Conservation (phyloP, 2,329 filamentous ascomycete species). For the Hypoxylon sp. region DNA sequence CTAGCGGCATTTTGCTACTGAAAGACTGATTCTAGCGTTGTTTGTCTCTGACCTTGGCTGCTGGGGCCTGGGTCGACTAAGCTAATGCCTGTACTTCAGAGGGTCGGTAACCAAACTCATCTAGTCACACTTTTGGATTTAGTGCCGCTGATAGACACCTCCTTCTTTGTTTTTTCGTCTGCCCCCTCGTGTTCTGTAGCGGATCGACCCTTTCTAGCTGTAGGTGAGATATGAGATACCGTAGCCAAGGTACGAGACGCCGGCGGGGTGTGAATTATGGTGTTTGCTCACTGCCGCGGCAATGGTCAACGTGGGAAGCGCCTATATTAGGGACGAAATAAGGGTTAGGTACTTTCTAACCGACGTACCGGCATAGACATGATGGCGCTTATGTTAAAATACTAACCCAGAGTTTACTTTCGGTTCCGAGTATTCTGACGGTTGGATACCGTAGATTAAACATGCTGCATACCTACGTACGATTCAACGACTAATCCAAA, state of each 20-base stretch:
- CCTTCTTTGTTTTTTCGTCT: neutral
- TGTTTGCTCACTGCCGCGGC: slow-evolving; percentile 15
- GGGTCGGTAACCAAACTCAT: neutral
- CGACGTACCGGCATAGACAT: neutral
- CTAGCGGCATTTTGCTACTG: neutral
- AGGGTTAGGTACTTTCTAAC: neutral
- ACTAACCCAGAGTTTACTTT: neutral
- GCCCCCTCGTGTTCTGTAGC: slow-evolving; percentile 18
- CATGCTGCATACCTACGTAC: neutral
- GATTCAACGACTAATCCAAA: neutral
- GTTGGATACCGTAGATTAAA: neutral
- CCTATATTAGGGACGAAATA: neutral
- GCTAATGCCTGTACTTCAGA: neutral
- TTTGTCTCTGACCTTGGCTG: neutral
- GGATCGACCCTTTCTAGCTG: slow-evolving; percentile 12
- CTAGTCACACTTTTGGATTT: slow-evolving; percentile 18
- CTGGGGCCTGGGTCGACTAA: neutral
- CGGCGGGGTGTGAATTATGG: slow-evolving; percentile 2
- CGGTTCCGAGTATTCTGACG: neutral
- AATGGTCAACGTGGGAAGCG: neutral
- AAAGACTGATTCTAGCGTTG: neutral
- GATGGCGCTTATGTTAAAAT: neutral
- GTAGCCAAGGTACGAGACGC: neutral
- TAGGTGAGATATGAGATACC: slow-evolving; percentile 18
- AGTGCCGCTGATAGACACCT: neutral